These are phyloP conservation scores for Trichoderma sp. DNA, from an alignment of 2,329 filamentous ascomycete species.

Conservation along the genomic window DNA sequence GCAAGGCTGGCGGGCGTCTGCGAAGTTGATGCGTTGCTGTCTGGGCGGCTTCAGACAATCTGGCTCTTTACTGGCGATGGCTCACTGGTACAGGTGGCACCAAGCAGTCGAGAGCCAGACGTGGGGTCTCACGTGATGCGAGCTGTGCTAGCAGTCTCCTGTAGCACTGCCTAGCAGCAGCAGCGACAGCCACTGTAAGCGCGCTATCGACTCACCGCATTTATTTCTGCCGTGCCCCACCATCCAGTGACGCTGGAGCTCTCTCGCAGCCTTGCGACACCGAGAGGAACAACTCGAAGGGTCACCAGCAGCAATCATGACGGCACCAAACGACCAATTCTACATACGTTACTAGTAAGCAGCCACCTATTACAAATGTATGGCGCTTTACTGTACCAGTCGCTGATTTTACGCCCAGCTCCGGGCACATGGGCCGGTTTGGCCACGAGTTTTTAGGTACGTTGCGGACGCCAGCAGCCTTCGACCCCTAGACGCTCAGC, in stretches of 20 bases:
- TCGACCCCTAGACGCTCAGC: background rate
- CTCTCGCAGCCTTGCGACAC: slow-evolving; percentile 21
- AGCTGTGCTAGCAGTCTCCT: background rate
- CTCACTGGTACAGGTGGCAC: slow-evolving; percentile 45
- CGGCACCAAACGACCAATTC: slow-evolving; percentile 76
- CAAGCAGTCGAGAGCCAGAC: slow-evolving; percentile 32
- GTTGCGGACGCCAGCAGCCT: background rate
- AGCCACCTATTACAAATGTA: too few relatives aligned
- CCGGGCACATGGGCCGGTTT: slow-evolving; percentile 94
- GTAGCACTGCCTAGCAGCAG: background rate
- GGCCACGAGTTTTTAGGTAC: slow-evolving; percentile 96
- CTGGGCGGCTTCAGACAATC: slow-evolving; percentile 22
- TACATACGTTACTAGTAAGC: slow-evolving; percentile 95
- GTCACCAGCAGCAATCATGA: slow-evolving; percentile 51
- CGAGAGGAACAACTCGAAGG: slow-evolving; percentile 1
- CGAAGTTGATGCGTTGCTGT: slow-evolving; percentile 19
- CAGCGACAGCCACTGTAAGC: background rate
- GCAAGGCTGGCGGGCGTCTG: slow-evolving; percentile 40
- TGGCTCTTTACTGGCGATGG: slow-evolving; percentile 23
- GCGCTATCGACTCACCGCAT: slow-evolving; percentile 19
- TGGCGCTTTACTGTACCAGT: background rate
- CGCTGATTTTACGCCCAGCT: slow-evolving; percentile 57
- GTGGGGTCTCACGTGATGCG: slow-evolving; percentile 37
- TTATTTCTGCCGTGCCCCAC: slow-evolving; percentile 27
- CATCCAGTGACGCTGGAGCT: slow-evolving; percentile 25